Conservation (phyloP, 495 filamentous ascomycete genomes). For the Bacidia rubella region DNA sequence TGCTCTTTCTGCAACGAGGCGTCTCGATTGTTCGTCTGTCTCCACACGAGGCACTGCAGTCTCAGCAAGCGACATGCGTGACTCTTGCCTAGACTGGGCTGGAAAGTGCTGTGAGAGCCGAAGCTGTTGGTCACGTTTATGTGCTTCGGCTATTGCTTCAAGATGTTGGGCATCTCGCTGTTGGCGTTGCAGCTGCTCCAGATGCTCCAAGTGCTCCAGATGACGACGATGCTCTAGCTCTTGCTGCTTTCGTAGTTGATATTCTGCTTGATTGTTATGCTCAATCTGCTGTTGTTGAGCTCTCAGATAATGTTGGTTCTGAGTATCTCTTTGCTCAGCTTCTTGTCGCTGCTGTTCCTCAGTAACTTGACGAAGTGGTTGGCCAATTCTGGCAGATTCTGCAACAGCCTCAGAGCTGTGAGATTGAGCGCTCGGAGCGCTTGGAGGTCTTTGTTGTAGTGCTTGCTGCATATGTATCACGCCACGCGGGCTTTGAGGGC, state of each 20-base stretch:
- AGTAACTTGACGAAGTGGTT: slow-evolving; percentile 5
- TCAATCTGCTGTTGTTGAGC: not conserved
- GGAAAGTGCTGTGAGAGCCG: not conserved
- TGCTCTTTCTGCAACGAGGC: not conserved
- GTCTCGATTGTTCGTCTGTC: not conserved
- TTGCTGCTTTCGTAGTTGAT: not conserved
- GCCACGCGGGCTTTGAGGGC: slow-evolving; percentile 8
- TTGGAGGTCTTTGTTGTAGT: slow-evolving; percentile 8
- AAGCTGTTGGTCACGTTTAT: slow-evolving; percentile 15
- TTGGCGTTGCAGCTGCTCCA: slow-evolving; percentile 20
- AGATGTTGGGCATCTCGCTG: slow-evolving; percentile 14
- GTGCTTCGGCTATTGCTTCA: slow-evolving; percentile 23
- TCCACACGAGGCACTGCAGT: not conserved
- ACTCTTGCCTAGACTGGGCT: not conserved
- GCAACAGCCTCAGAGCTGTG: not conserved
- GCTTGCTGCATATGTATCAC: slow-evolving; percentile 11
- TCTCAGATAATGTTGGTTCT: not conserved
- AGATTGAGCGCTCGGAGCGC: not conserved
- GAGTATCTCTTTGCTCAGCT: not conserved
- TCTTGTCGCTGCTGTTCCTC: slow-evolving; percentile 5
- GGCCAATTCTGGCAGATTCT: slow-evolving; percentile 8
- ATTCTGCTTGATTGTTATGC: slow-evolving; percentile 5
- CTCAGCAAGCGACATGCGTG: not conserved
- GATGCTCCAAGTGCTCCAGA: slow-evolving; percentile 2
- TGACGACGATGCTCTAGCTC: slow-evolving; percentile 23